These are phyloP conservation scores for Aulographum hederae DNA, from an alignment of 2,329 filamentous ascomycete species.

Conservation along the genomic window DNA sequence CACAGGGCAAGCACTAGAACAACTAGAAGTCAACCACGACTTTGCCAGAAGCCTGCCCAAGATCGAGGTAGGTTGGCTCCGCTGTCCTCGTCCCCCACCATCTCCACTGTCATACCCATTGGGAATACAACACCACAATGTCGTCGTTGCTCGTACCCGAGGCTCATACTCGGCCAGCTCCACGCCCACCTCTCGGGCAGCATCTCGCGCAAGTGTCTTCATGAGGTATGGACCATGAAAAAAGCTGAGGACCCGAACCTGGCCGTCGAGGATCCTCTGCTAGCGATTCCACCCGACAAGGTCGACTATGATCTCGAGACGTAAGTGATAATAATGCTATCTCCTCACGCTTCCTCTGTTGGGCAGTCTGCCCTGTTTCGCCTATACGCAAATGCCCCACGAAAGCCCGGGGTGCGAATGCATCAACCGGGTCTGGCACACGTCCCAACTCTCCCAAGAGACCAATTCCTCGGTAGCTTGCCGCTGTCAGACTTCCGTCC, in stretches of 20 bases:
- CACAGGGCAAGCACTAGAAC: not conserved
- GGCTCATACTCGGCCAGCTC: constrained; percentile 31
- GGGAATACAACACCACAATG: not conserved
- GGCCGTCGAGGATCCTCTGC: constrained; percentile 46
- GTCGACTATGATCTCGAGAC: constrained; percentile 51
- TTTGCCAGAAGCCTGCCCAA: constrained; percentile 3
- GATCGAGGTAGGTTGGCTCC: constrained; percentile 4
- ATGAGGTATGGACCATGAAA: constrained; percentile 53
- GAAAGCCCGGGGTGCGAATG: too few species aligned
- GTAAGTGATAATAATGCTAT: constrained; percentile 25
- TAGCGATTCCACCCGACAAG: constrained; percentile 51
- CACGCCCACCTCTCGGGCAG: constrained; percentile 69
- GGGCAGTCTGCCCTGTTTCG: not conserved
- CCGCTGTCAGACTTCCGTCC: too few species aligned
- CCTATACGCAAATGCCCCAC: too few species aligned
- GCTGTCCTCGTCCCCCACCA: not conserved
- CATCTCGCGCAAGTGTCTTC: constrained; percentile 53
- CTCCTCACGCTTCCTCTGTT: not conserved
- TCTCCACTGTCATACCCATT: not conserved
- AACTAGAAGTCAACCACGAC: not conserved
- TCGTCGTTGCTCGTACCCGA: not conserved
- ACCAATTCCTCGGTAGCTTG: too few species aligned
- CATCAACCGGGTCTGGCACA: too few species aligned
- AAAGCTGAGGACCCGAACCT: constrained; percentile 31
- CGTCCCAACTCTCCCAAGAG: too few species aligned